Percentiles rank a stretch among this genome's conserved stretches.
Evolutionary conservation across 2,329 filamentous ascomycete species (phyloP).

Genomic region (Dactylellina leptospora): DNA sequence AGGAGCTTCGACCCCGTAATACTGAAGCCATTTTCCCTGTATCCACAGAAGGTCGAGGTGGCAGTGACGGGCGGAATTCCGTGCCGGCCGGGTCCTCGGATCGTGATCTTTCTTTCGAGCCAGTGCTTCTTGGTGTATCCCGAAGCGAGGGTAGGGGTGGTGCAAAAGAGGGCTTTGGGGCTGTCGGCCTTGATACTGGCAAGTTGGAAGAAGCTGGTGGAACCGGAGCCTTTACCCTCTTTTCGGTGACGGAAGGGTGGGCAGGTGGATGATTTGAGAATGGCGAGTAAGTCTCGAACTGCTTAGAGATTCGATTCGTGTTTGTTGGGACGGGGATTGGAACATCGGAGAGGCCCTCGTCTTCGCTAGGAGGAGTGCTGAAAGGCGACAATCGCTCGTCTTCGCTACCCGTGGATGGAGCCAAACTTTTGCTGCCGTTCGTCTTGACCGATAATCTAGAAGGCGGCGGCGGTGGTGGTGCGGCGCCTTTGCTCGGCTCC

Average conservation of each 20-base stretch:
- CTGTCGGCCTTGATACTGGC: slow-evolving; percentile 58
- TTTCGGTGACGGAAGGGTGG: slow-evolving; percentile 33
- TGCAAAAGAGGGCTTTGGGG: slow-evolving; percentile 55
- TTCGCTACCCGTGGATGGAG: slow-evolving; percentile 42
- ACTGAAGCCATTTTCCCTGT: not conserved
- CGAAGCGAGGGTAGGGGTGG: slow-evolving; percentile 29
- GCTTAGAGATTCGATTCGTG: slow-evolving; percentile 42
- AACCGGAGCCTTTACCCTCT: slow-evolving; percentile 45
- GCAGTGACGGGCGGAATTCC: slow-evolving; percentile 37
- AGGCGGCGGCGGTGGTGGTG: slow-evolving; percentile 53
- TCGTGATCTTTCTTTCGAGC: slow-evolving; percentile 23
- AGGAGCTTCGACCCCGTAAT: slow-evolving; percentile 56
- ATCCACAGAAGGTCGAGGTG: slow-evolving; percentile 48
- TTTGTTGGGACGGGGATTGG: slow-evolving; percentile 35
- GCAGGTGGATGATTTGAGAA: slow-evolving; percentile 49
- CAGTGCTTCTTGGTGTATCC: slow-evolving; percentile 1
- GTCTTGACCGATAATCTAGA: slow-evolving; percentile 49
- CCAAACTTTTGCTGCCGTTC: slow-evolving; percentile 38
- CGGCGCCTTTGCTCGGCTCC: slow-evolving; percentile 17
- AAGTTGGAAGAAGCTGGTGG: slow-evolving; percentile 56
- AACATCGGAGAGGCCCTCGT: slow-evolving; percentile 51
- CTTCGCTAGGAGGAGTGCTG: slow-evolving; percentile 57
- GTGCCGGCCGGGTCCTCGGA: slow-evolving; percentile 28
- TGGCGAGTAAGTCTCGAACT: slow-evolving; percentile 46
- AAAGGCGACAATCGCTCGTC: slow-evolving; percentile 57